Evolutionary conservation across 768 basidiomycete species (phyloP).

Genomic region (Xerocomus spinulosus): DNA sequence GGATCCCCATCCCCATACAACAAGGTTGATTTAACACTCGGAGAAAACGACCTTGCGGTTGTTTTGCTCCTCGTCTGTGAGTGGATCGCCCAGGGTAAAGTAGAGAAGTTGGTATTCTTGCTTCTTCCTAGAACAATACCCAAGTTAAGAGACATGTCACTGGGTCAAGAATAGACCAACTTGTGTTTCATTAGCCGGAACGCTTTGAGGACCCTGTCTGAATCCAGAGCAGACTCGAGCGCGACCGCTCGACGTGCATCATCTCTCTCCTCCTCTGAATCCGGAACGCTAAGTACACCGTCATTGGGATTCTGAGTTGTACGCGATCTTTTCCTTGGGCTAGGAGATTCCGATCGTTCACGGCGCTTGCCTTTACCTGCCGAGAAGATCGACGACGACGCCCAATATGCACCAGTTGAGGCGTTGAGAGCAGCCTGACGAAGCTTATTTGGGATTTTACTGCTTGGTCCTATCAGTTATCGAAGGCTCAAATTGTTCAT

Average conservation of each 20-base stretch:
- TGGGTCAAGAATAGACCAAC: conserved; percentile 32
- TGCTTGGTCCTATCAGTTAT: conserved; percentile 8
- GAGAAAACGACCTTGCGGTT: conserved; percentile 47
- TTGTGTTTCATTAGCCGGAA: conserved; percentile 46
- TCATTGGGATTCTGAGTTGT: conserved; percentile 22
- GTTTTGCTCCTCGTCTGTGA: conserved; percentile 50
- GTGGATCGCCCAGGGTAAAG: conserved; percentile 66
- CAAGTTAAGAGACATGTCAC: background rate
- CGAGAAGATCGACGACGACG: conserved; percentile 6
- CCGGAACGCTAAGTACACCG: conserved; percentile 21
- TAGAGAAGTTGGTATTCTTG: conserved; percentile 78
- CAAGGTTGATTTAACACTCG: conserved; percentile 21
- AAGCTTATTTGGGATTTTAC: conserved; percentile 7
- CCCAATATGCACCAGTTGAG: conserved; percentile 1
- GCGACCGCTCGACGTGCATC: background rate
- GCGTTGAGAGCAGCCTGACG: conserved; percentile 21
- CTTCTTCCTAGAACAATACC: conserved; percentile 21
- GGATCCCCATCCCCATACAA: too few relatives aligned
- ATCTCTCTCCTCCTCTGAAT: conserved; percentile 14
- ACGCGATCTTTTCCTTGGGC: conserved; percentile 29
- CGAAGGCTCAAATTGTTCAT: background rate
- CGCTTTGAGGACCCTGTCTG: conserved; percentile 36
- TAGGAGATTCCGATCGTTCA: conserved; percentile 17
- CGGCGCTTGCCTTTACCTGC: conserved; percentile 22
- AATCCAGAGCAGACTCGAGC: conserved; percentile 19